Percentiles rank a stretch among this genome's conserved stretches.
phyloP scores from a whole-genome alignment of 768 basidiomycete species.

The Kwoniella newhampshirensis region DNA sequence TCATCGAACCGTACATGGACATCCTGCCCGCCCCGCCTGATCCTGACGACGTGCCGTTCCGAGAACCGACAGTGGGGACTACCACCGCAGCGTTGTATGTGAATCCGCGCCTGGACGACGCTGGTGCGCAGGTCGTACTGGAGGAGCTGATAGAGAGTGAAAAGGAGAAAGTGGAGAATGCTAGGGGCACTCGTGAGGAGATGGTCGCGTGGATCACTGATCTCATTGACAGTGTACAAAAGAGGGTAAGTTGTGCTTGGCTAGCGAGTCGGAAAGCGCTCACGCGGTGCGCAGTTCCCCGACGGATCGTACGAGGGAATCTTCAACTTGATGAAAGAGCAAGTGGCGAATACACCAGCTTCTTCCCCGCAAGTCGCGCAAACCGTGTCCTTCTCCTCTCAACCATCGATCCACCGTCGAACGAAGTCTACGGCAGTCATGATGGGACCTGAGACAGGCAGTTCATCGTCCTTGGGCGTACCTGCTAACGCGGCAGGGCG shows the following conservation, averaged over 20 bases:
- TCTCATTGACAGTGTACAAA: conserved; percentile 36
- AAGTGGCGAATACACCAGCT: conserved; percentile 13
- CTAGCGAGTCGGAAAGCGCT: neutral
- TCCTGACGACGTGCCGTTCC: conserved; percentile 39
- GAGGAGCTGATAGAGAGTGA: conserved; percentile 45
- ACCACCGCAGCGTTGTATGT: conserved; percentile 48
- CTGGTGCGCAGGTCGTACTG: conserved; percentile 28
- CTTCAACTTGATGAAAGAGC: conserved; percentile 26
- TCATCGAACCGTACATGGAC: conserved; percentile 44
- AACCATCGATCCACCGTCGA: conserved; percentile 31
- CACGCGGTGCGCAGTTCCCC: conserved; percentile 31
- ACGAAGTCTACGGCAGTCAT: conserved; percentile 25
- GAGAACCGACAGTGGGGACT: conserved; percentile 45
- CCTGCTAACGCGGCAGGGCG: conserved; percentile 8
- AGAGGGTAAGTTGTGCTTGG: conserved; percentile 32
- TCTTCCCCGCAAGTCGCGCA: conserved; percentile 3
- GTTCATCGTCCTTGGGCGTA: conserved; percentile 11
- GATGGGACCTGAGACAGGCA: conserved; percentile 3
- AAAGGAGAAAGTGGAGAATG: conserved; percentile 36
- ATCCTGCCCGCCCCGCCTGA: conserved; percentile 43
- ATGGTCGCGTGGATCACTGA: conserved; percentile 22
- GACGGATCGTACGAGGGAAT: conserved; percentile 43
- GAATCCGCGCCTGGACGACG: conserved; percentile 46
- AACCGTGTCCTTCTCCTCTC: conserved; percentile 13
- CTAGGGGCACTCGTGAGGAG: conserved; percentile 24